Percentiles rank a stretch among this genome's conserved stretches.
Evolutionary conservation across 2,329 filamentous ascomycete species (phyloP).

Genomic region (Ophiostoma sp.): DNA sequence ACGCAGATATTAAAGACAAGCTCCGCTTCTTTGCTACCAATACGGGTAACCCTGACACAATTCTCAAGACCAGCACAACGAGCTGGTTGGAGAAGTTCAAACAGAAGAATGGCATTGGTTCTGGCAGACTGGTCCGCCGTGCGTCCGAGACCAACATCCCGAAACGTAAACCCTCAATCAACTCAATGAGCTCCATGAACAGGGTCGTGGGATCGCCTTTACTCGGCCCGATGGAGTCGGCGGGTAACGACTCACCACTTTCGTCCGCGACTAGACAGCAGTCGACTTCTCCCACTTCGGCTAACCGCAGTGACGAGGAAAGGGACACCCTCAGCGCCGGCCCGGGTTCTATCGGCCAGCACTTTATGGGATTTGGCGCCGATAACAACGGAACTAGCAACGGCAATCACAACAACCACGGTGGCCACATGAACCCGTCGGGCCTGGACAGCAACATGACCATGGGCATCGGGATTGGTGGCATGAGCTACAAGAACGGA

Average conservation of each 20-base stretch:
- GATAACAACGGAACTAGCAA: neutral
- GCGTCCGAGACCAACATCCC: constrained; percentile 66
- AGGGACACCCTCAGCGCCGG: constrained; percentile 43
- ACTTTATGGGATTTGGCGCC: constrained; percentile 5
- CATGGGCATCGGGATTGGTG: constrained; percentile 22
- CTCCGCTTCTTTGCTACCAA: constrained; percentile 73
- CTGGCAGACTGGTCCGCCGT: constrained; percentile 45
- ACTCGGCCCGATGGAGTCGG: constrained; percentile 39
- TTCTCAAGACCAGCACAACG: constrained; percentile 63
- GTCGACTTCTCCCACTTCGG: constrained; percentile 65
- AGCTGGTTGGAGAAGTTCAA: constrained; percentile 95
- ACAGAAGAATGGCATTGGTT: constrained; percentile 64
- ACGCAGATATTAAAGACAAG: constrained; percentile 79
- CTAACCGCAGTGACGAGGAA: constrained; percentile 64
- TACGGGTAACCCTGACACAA: constrained; percentile 62
- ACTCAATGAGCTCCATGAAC: constrained; percentile 30
- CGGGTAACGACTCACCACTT: constrained; percentile 63
- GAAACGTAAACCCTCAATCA: constrained; percentile 41
- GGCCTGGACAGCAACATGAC: constrained; percentile 11
- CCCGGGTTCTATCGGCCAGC: neutral
- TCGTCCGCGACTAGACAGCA: constrained; percentile 59
- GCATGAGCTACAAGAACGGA: constrained; percentile 50
- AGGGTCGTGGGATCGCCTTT: constrained; percentile 47
- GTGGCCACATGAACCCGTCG: constrained; percentile 3
- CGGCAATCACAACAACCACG: neutral